phyloP scores from a whole-genome alignment of 345 rosid species.

The Aurinia saxatilis region DNA sequence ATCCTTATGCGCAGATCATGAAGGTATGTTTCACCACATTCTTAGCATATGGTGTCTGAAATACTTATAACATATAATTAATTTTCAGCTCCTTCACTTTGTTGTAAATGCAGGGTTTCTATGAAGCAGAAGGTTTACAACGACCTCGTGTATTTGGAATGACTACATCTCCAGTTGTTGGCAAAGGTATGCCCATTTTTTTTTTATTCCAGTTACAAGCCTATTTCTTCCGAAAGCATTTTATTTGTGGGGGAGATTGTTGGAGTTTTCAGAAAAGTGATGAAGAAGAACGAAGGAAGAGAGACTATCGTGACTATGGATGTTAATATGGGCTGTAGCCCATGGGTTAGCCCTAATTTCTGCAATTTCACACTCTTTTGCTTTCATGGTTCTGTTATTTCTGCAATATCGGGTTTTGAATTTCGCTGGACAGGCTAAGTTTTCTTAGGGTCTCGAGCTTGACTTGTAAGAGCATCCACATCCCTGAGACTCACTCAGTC shows the following conservation, averaged over 20 bases:
- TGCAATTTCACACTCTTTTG: no score
- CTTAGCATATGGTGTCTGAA: conserved; percentile 6
- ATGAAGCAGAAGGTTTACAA: conserved; percentile 40
- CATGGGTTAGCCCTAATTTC: no score
- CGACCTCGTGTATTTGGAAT: conserved; percentile 89
- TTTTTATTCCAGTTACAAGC: conserved; percentile 2
- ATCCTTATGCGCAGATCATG: conserved; percentile 93
- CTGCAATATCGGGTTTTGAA: no score
- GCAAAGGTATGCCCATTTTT: conserved; percentile 54
- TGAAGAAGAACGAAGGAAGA: no score
- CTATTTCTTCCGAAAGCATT: not conserved
- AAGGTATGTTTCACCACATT: conserved; percentile 44
- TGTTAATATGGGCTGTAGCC: no score
- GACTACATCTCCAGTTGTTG: conserved; percentile 96
- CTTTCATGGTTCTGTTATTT: no score
- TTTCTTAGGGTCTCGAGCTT: no score
- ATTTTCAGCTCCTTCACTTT: conserved; percentile 18
- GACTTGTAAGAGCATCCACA: no score
- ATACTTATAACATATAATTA: conserved; percentile 9
- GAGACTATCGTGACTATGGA: no score
- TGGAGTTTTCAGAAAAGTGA: no score
- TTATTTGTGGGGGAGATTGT: not conserved
- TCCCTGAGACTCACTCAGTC: no score
- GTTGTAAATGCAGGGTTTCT: conserved; percentile 52
- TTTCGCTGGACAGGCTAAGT: no score